Conservation (phyloP, 441 rosid genomes). For the Erysimum cheiri region DNA sequence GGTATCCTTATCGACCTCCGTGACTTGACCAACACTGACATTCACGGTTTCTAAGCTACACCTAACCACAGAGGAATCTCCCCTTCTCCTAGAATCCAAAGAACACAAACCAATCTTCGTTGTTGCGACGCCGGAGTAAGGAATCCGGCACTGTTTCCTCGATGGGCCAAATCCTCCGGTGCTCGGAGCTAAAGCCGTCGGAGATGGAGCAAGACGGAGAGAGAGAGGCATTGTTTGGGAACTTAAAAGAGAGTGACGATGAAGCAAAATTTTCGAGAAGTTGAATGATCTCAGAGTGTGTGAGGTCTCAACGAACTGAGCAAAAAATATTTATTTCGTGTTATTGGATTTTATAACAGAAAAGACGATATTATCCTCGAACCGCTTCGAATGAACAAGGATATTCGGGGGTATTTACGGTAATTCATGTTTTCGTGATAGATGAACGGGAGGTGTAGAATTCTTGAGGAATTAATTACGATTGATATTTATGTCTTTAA, state of each 20-base stretch:
- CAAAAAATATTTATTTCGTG: not conserved
- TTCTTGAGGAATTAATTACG: slow-evolving; percentile 33
- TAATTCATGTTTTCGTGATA: slow-evolving; percentile 11
- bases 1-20: slow-evolving; percentile 86
- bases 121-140: slow-evolving; percentile 41
- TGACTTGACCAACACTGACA: slow-evolving; percentile 77
- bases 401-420: slow-evolving; percentile 35
- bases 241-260: not conserved
- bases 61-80: slow-evolving; percentile 45
- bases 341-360: not conserved
- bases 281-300: slow-evolving; percentile 29
- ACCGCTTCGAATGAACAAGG: not conserved
- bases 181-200: slow-evolving; percentile 31
- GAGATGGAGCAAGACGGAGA: slow-evolving; percentile 40
- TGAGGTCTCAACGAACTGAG: slow-evolving; percentile 38
- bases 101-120: slow-evolving; percentile 39
- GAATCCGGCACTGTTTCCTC: slow-evolving; percentile 38
- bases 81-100: slow-evolving; percentile 25
- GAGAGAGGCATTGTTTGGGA: slow-evolving; percentile 41
- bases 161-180: slow-evolving; percentile 30
- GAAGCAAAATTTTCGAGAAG: not conserved
- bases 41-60: slow-evolving; percentile 67
- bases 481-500: slow-evolving; percentile 25
- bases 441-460: slow-evolving; percentile 42
- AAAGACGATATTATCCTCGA: slow-evolving; percentile 14